phyloP scores from a whole-genome alignment of 176 grass and related monocot genomes.

The Neostapfia colusana region DNA sequence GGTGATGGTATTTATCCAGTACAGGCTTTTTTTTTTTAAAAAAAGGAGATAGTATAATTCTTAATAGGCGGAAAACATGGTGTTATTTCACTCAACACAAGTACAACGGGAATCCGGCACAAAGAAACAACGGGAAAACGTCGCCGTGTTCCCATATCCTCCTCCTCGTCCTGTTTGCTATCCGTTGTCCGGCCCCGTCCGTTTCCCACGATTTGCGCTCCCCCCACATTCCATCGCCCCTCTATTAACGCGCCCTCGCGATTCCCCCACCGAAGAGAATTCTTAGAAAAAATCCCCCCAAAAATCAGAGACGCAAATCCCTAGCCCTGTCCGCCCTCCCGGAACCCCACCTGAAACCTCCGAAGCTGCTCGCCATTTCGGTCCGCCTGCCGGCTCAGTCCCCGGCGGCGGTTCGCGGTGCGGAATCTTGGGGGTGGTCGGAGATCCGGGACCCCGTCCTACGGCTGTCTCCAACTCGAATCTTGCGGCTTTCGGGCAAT shows the following conservation, averaged over 20 bases:
- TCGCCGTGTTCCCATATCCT: neutral
- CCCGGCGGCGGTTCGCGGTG: constrained; percentile 10
- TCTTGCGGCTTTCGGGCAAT: constrained; percentile 48
- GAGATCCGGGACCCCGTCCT: constrained; percentile 35
- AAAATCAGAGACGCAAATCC: constrained; percentile 34
- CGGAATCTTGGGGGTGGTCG: constrained; percentile 32
- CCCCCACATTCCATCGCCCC: constrained; percentile 16
- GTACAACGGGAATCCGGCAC: neutral
- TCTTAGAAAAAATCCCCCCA: neutral
- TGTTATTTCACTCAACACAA: no score
- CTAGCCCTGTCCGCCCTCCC: constrained; percentile 10
- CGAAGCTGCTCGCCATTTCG: neutral
- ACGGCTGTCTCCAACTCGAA: constrained; percentile 30
- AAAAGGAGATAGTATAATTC: no score
- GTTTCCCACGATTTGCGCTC: constrained; percentile 45
- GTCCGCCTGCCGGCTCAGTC: constrained; percentile 7
- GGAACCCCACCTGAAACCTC: constrained; percentile 27
- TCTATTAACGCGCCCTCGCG: constrained; percentile 19
- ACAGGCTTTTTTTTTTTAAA: no score
- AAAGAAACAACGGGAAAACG: constrained; percentile 20
- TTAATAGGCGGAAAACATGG: no score
- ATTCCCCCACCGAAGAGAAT: neutral
- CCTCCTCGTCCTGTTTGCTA: neutral
- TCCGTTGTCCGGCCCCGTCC: constrained; percentile 41
- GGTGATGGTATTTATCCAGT: no score